A percentile compares a stretch with the other conserved stretches of the same genome.
These are phyloP conservation scores for Suhomyces choctaworum DNA, from an alignment of 1,139 yeast species.

Conservation along the genomic window DNA sequence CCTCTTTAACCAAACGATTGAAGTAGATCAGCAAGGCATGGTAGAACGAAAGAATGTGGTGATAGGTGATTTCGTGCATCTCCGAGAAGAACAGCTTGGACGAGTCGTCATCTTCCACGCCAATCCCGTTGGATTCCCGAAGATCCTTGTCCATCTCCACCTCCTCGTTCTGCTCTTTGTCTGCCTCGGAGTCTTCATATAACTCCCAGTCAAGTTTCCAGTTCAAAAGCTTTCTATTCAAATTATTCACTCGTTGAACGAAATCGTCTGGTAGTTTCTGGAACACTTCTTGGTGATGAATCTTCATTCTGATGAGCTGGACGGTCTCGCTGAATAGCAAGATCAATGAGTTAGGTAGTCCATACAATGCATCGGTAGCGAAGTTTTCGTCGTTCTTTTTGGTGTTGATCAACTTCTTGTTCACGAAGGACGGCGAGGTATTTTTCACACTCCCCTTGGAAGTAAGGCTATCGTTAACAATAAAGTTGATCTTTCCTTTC, in stretches of 20 bases:
- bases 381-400: constrained; percentile 54
- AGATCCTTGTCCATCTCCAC: constrained; percentile 10
- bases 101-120: constrained; percentile 16
- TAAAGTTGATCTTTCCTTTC: constrained; percentile 48
- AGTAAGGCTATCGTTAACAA: constrained; percentile 34
- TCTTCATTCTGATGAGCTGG: constrained; percentile 60
- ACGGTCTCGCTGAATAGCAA: constrained; percentile 70
- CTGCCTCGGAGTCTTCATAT: constrained; percentile 17
- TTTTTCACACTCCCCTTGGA: constrained; percentile 11
- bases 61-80: constrained; percentile 74
- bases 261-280: constrained; percentile 44
- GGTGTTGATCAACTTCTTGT: constrained; percentile 46
- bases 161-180: constrained; percentile 4
- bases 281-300: constrained; percentile 44
- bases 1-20: constrained; percentile 61
- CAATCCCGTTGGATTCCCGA: constrained; percentile 6
- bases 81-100: constrained; percentile 46
- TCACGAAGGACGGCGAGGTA: constrained; percentile 45
- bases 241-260: constrained; percentile 43
- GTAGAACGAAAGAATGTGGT: constrained; percentile 79
- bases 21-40: constrained; percentile 75
- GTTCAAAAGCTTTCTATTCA: constrained; percentile 52
- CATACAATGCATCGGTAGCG: constrained; percentile 80
- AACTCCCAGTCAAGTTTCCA: constrained; percentile 74
- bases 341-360: constrained; percentile 79